Percentiles rank a stretch among this genome's conserved stretches.
These are phyloP conservation scores for Carex cristatella DNA, from an alignment of 176 grass and related monocot genomes.

Conservation along the genomic window DNA sequence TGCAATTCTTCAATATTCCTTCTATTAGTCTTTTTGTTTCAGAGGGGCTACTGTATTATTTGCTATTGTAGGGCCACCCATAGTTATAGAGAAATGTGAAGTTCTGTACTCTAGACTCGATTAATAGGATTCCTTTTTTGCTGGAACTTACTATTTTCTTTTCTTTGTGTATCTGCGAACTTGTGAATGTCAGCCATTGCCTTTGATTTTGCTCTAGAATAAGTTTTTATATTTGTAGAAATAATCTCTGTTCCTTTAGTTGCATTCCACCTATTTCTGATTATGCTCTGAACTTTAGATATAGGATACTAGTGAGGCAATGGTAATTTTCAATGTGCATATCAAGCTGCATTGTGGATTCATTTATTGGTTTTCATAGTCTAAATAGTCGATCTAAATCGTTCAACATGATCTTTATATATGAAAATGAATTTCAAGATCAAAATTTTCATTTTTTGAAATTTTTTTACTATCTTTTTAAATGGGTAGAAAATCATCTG, in stretches of 20 bases:
- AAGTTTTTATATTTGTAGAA: background rate
- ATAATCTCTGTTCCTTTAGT: background rate
- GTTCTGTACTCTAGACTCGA: background rate
- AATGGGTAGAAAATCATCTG: too few relatives aligned
- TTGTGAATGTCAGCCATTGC: background rate
- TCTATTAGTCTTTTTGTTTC: constrained; percentile 12
- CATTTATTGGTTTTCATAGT: too few relatives aligned
- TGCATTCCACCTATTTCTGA: background rate
- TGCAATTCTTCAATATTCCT: constrained; percentile 22
- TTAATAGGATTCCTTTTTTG: constrained; percentile 10
- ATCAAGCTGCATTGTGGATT: too few relatives aligned
- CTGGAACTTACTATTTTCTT: background rate
- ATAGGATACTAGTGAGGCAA: background rate
- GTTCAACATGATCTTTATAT: too few relatives aligned
- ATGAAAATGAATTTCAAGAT: too few relatives aligned
- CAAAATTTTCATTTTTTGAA: too few relatives aligned
- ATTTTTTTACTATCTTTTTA: too few relatives aligned
- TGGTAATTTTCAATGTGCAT: too few relatives aligned
- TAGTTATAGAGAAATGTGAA: constrained; percentile 28
- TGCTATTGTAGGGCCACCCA: background rate
- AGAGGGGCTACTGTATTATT: background rate
- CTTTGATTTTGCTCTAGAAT: background rate
- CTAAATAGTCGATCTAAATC: too few relatives aligned
- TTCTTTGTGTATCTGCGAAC: background rate
- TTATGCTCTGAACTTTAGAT: background rate